A percentile compares a stretch with the other conserved stretches of the same genome.
Conservation (phyloP, 169 alveolate species). For the Cryptosporidium viatorum region DNA sequence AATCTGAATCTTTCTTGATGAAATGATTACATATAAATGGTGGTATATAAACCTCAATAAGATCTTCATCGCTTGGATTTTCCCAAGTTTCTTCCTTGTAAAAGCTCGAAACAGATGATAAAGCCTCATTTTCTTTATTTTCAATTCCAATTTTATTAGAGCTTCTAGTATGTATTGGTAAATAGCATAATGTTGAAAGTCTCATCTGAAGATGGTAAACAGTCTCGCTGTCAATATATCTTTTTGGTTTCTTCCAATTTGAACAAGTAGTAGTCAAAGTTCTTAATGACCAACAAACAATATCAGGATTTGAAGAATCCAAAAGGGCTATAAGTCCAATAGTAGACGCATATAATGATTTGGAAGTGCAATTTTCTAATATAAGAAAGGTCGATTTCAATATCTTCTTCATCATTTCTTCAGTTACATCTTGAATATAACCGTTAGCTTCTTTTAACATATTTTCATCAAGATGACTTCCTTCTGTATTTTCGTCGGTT, state of each 20-base stretch:
- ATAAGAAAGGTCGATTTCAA: constrained; percentile 62
- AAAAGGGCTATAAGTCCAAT: constrained; percentile 60
- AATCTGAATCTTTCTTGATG: neutral
- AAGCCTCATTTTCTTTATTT: neutral
- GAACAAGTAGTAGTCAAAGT: constrained; percentile 71
- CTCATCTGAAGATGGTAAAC: constrained; percentile 74
- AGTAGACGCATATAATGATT: constrained; percentile 60
- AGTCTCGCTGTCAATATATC: constrained; percentile 54
- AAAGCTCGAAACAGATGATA: constrained; percentile 10
- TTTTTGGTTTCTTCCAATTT: constrained; percentile 69
- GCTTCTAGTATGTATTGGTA: constrained; percentile 32
- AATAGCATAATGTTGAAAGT: constrained; percentile 52
- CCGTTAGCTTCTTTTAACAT: neutral
- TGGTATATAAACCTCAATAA: constrained; percentile 58
- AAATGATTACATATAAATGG: constrained; percentile 65
- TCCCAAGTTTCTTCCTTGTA: constrained; percentile 59
- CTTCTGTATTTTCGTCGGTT: neutral
- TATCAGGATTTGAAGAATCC: constrained; percentile 71
- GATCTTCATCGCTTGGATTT: constrained; percentile 43
- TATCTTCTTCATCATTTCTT: constrained; percentile 65
- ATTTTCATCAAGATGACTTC: neutral
- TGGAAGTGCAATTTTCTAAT: constrained; percentile 66
- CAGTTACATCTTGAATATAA: constrained; percentile 31
- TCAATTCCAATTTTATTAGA: neutral
- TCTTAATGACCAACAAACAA: constrained; percentile 71